phyloP scores from a whole-genome alignment of 75 land plant genomes.

The Selaginella tamariscina region DNA sequence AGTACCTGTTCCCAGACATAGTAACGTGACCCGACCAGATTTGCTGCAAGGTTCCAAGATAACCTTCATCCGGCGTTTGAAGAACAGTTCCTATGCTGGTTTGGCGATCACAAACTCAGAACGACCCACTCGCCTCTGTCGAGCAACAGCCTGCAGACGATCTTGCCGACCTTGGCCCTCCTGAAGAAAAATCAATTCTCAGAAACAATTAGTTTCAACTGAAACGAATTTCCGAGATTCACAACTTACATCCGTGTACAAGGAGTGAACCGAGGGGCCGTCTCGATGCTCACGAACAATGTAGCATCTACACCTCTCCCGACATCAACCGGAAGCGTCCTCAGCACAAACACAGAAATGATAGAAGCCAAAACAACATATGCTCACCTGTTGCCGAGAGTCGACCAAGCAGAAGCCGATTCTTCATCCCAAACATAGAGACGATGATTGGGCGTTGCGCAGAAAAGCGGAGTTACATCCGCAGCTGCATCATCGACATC shows the following conservation, averaged over 20 bases:
- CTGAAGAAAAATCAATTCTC: conserved; percentile 31
- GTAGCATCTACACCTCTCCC: conserved; percentile 69
- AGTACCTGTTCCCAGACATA: conserved; percentile 70
- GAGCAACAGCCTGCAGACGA: conserved; percentile 61
- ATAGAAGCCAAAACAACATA: not conserved
- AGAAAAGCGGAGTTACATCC: too few species aligned
- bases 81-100: conserved; percentile 31
- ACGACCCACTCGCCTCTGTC: conserved; percentile 42
- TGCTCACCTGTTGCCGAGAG: conserved; percentile 60
- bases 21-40: conserved; percentile 63
- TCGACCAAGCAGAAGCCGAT: conserved; percentile 80
- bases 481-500: too few species aligned
- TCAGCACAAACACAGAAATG: conserved; percentile 32
- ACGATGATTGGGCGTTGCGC: too few species aligned
- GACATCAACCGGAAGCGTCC: conserved; percentile 60
- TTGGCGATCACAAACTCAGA: conserved; percentile 56
- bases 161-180: conserved; percentile 73
- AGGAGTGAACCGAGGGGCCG: conserved; percentile 41
- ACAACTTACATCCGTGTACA: conserved; percentile 67
- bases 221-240: too few species aligned
- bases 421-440: conserved; percentile 46
- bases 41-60: conserved; percentile 43
- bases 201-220: too few species aligned
- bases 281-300: conserved; percentile 40
- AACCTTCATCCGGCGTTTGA: conserved; percentile 44